Conservation (phyloP, 805 yeast species). For the Ogataea ganodermae region DNA sequence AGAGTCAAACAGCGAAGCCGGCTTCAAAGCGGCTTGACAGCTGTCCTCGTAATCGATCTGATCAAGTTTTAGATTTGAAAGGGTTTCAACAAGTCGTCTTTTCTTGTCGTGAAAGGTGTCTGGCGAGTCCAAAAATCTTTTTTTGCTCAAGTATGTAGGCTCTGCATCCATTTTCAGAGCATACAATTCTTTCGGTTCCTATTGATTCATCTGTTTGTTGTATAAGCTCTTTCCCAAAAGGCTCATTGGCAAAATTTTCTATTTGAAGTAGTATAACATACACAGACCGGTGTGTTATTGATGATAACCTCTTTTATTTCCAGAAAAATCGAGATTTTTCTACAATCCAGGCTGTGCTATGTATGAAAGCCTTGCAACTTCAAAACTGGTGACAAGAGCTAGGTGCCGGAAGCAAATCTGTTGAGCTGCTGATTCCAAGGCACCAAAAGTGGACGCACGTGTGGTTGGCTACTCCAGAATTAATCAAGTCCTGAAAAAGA, state of each 20-base stretch:
- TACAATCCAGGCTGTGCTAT: constrained; percentile 1
- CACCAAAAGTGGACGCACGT: no score
- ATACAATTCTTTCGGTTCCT: neutral
- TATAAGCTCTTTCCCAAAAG: neutral
- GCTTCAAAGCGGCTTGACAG: neutral
- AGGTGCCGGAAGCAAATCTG: no score
- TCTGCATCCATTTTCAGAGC: neutral
- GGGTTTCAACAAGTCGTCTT: constrained; percentile 14
- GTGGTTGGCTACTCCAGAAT: no score
- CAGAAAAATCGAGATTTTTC: constrained; percentile 8
- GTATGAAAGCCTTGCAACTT: no score
- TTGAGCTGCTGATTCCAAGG: no score
- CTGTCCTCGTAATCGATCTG: neutral
- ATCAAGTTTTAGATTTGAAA: constrained; percentile 9
- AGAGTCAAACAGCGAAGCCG: constrained; percentile 16
- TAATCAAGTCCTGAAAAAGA: no score
- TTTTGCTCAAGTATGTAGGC: constrained; percentile 7
- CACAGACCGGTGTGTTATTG: neutral
- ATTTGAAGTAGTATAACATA: no score
- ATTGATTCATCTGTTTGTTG: neutral
- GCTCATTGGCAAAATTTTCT: no score
- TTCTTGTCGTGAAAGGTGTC: constrained; percentile 14
- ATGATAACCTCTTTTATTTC: neutral
- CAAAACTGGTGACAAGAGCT: no score
- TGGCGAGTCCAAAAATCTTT: constrained; percentile 8